Conservation (phyloP, 2,329 filamentous ascomycete species). For the Penicillium sp. region DNA sequence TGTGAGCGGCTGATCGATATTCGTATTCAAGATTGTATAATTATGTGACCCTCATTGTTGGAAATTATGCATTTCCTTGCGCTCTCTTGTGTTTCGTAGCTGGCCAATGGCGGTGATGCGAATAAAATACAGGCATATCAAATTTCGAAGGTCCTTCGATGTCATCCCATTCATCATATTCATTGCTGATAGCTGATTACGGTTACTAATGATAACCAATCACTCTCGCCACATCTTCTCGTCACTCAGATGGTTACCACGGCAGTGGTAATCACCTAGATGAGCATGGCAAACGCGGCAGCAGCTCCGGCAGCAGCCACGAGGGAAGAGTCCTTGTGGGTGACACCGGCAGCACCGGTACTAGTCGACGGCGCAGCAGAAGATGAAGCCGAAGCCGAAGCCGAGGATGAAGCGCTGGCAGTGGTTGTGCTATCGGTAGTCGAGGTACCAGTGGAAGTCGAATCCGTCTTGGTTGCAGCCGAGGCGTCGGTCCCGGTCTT, state of each 20-base stretch:
- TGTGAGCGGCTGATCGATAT: neutral
- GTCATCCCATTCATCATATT: neutral
- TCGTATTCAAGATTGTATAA: constrained; percentile 8
- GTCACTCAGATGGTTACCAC: neutral
- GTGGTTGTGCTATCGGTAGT: constrained; percentile 8
- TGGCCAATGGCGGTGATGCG: neutral
- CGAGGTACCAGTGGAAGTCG: constrained; percentile 14
- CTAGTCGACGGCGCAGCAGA: constrained; percentile 30
- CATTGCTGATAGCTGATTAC: neutral
- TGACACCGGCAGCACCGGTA: constrained; percentile 23
- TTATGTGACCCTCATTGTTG: neutral
- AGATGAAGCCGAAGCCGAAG: constrained; percentile 5
- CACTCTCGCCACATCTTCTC: neutral
- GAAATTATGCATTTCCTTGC: neutral
- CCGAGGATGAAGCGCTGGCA: neutral
- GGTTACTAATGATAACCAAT: neutral
- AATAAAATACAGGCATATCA: neutral
- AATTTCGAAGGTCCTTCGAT: neutral
- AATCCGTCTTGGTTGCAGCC: constrained; percentile 18
- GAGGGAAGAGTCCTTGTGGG: constrained; percentile 28
- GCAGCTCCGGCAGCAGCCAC: constrained; percentile 34
- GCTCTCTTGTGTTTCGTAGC: neutral
- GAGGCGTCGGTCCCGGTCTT: constrained; percentile 11
- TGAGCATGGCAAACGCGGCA: constrained; percentile 32
- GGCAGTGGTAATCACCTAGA: constrained; percentile 14